Evolutionary conservation across 2,329 filamentous ascomycete genomes (phyloP).

Genomic region (Hortaea sp.): DNA sequence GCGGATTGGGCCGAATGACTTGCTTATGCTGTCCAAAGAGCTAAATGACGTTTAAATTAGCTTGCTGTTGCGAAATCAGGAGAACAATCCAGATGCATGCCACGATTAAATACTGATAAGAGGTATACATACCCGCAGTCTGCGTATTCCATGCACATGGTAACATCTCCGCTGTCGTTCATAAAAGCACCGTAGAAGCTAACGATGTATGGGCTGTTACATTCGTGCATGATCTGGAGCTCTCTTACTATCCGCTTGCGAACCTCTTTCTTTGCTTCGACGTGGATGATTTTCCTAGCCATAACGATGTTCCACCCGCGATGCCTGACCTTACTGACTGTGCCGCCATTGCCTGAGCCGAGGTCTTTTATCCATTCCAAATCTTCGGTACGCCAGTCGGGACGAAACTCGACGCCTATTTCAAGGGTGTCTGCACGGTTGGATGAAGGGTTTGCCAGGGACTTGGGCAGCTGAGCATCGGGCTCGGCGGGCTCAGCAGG

Average conservation of each 20-base stretch:
- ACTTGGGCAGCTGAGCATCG: slow-evolving; percentile 52
- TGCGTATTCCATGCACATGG: slow-evolving; percentile 99
- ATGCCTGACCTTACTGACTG: slow-evolving; percentile 96
- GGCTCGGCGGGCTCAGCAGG: slow-evolving; percentile 60
- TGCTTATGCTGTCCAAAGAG: slow-evolving; percentile 84
- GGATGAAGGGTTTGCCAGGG: slow-evolving; percentile 45
- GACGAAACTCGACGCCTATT: slow-evolving; percentile 93
- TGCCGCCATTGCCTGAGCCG: slow-evolving; percentile 91
- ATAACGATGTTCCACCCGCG: slow-evolving; percentile 90
- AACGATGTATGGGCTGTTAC: slow-evolving; percentile 93
- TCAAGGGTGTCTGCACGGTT: slow-evolving; percentile 66
- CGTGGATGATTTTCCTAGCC: slow-evolving; percentile 98
- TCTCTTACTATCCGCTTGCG: slow-evolving; percentile 95
- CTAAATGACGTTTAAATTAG: slow-evolving; percentile 37
- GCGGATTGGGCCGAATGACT: slow-evolving; percentile 86
- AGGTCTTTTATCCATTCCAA: slow-evolving; percentile 88
- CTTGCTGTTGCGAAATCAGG: too few relatives aligned
- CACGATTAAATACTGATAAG: too few relatives aligned
- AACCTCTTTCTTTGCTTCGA: slow-evolving; percentile 95
- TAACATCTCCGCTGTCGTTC: slow-evolving; percentile 93
- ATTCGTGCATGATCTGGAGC: slow-evolving; percentile 96
- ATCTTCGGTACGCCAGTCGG: slow-evolving; percentile 86
- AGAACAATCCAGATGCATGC: too few relatives aligned
- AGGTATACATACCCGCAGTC: slow-evolving; percentile 71
- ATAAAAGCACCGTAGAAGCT: slow-evolving; percentile 97